Evolutionary conservation across 305 asterid species (phyloP).

Genomic region (Lippia alba): DNA sequence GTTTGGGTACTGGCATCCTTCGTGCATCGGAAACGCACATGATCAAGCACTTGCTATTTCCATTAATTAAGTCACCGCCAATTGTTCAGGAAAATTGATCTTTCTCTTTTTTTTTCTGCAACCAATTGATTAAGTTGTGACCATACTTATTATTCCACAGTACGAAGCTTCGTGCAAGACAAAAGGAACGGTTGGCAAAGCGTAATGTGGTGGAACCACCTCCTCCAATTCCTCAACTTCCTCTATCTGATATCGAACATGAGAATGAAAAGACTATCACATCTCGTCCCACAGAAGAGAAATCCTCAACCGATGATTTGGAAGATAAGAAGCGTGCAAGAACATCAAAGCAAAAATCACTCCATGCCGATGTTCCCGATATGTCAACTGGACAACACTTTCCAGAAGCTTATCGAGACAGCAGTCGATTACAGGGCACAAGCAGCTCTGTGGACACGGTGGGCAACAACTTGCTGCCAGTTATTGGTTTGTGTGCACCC

Average conservation of each 20-base stretch:
- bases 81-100: slow-evolving; percentile 12
- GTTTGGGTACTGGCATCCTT: slow-evolving; percentile 19
- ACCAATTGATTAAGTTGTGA: slow-evolving; percentile 24
- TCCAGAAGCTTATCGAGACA: slow-evolving; percentile 35
- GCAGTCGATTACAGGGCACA: slow-evolving; percentile 48
- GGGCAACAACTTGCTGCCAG: slow-evolving; percentile 60
- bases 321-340: slow-evolving; percentile 55
- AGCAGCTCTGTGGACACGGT: slow-evolving; percentile 47
- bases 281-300: slow-evolving; percentile 52
- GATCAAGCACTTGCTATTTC: slow-evolving; percentile 13
- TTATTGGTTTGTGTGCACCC: slow-evolving; percentile 91
- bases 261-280: slow-evolving; percentile 44
- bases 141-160: slow-evolving; percentile 53
- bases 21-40: slow-evolving; percentile 31
- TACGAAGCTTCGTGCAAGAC: slow-evolving; percentile 88
- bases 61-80: background rate
- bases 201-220: slow-evolving; percentile 49
- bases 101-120: slow-evolving; percentile 22
- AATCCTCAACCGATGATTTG: slow-evolving; percentile 40
- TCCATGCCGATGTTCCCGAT: slow-evolving; percentile 40
- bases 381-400: slow-evolving; percentile 33
- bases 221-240: slow-evolving; percentile 38
- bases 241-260: slow-evolving; percentile 42
- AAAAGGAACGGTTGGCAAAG: slow-evolving; percentile 72
- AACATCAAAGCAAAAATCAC: slow-evolving; percentile 53